Conservation (phyloP, 441 rosid genomes). For the Populus hybrid region DNA sequence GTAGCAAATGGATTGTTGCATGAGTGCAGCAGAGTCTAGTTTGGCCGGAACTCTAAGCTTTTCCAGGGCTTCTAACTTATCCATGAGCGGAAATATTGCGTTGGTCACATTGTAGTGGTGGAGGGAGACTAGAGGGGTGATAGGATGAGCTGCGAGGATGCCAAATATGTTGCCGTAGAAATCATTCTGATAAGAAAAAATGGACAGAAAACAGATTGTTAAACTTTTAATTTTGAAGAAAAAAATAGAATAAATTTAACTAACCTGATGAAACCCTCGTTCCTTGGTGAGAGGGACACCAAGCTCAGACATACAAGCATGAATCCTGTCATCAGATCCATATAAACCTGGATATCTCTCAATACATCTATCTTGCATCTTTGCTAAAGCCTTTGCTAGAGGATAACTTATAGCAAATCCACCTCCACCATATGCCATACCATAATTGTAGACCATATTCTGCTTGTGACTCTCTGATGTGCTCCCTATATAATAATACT, state of each 20-base stretch:
- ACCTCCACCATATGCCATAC: conserved; percentile 75
- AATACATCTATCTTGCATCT: not conserved
- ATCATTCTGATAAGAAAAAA: not conserved
- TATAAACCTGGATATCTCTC: not conserved
- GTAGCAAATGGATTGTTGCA: conserved; percentile 1
- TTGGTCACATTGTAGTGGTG: not conserved
- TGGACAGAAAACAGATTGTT: not conserved
- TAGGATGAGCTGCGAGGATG: not conserved
- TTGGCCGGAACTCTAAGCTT: not conserved
- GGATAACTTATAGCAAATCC: conserved; percentile 5
- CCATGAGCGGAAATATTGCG: not conserved
- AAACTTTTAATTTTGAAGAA: not conserved
- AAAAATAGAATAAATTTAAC: not conserved
- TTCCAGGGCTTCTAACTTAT: not conserved
- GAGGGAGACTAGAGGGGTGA: conserved; percentile 1
- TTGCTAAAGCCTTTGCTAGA: not conserved
- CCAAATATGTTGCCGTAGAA: conserved; percentile 6
- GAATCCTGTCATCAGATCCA: not conserved
- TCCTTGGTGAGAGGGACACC: not conserved
- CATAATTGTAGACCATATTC: conserved; percentile 26
- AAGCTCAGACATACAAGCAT: conserved; percentile 6
- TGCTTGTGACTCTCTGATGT: not conserved
- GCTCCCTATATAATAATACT: conserved; percentile 2
- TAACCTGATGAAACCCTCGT: conserved; percentile 85
- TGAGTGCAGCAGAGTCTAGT: conserved; percentile 9